Evolutionary conservation across 129 eudicot genomes (phyloP), one percentile per base, ranked within the genome.

Genomic region (Mikania micrantha): DNA sequence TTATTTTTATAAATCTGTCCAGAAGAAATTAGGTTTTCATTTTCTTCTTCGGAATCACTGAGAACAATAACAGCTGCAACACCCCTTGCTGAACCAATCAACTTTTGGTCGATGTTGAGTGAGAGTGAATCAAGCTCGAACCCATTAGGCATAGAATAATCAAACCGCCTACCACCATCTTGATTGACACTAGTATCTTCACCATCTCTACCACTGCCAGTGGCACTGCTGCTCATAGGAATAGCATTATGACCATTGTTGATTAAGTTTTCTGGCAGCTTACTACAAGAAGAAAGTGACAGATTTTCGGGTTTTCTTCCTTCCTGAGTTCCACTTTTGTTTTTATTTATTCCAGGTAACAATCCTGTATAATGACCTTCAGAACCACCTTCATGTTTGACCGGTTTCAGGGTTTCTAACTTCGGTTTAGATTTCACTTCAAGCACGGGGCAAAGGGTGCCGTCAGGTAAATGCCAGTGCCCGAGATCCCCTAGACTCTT

Each of bases 171-270:
- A 44, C 79, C 84, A 60, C 79, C 89, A 44, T 76, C 87, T 73
- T 91, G 97, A 73, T 83, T 85, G 38, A 85, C 96, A 48, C 97
- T 87, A 5, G 72, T 81, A 75, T 91, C 97, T 11, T 91, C 97
- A 70, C 95, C 82, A 36, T 86, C 88, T 42, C 77, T 75, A 39
- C 94, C 95, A 74, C 97, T 91, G 34, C 75, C 90, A 53, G 97
- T 88, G 47, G 90, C 96, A 80, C 94, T 88, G 70, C 97, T 91
- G 76, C 88, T 83, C 93, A 91, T 88, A 9, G 84, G 92, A 75
- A 90, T 79, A 66, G 80, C 69, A 25, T 72, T 85, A 57, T 44
- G 83, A 65, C 66, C 80, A 50, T 66, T 64, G 58, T 73, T 81
- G 19, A 74, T 67, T 34, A 73, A 57, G 62, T 85, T 79, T 17